Conservation (phyloP, 768 basidiomycete genomes). For the Astraeus odoratus region DNA sequence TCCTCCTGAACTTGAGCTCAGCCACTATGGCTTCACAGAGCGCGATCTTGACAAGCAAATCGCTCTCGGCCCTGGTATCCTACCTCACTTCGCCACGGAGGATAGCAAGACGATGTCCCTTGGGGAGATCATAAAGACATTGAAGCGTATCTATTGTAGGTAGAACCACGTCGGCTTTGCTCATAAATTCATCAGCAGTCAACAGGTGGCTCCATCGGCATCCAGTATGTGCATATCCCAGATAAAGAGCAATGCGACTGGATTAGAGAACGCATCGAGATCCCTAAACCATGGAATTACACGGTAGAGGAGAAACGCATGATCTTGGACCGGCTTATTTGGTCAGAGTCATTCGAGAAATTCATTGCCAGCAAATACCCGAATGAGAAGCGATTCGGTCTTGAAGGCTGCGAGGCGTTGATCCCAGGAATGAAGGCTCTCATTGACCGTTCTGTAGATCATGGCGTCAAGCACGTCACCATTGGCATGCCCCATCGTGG, state of each 20-base stretch:
- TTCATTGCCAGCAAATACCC: constrained; percentile 98
- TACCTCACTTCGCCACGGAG: constrained; percentile 88
- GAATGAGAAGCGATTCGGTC: constrained; percentile 98
- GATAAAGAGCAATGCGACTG: constrained; percentile 99
- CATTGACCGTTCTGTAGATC: constrained; percentile 95
- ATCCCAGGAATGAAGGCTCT: constrained; percentile 99
- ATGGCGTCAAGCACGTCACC: constrained; percentile 92
- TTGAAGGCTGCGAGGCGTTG: constrained; percentile 96
- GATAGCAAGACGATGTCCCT: constrained; percentile 85
- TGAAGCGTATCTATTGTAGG: constrained; percentile 93
- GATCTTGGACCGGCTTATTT: constrained; percentile 98
- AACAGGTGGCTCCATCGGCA: constrained; percentile 78
- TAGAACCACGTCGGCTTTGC: constrained; percentile 6
- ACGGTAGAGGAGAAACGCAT: constrained; percentile 97
- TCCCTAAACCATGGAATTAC: constrained; percentile 96
- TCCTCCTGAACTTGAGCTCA: constrained; percentile 89
- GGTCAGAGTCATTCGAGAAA: constrained; percentile 99
- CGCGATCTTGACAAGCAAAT: constrained; percentile 93
- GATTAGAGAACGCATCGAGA: constrained; percentile 95
- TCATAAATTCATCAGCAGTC: constrained; percentile 4
- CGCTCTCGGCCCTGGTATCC: constrained; percentile 89
- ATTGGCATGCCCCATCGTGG: constrained; percentile 99
- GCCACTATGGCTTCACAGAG: constrained; percentile 92
- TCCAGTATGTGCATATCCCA: constrained; percentile 93
- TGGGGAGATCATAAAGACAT: constrained; percentile 83